A percentile compares a stretch with the other conserved stretches of the same genome.
Conservation (phyloP, 352 stramenopile genomes). For the Peronospora destructor region DNA sequence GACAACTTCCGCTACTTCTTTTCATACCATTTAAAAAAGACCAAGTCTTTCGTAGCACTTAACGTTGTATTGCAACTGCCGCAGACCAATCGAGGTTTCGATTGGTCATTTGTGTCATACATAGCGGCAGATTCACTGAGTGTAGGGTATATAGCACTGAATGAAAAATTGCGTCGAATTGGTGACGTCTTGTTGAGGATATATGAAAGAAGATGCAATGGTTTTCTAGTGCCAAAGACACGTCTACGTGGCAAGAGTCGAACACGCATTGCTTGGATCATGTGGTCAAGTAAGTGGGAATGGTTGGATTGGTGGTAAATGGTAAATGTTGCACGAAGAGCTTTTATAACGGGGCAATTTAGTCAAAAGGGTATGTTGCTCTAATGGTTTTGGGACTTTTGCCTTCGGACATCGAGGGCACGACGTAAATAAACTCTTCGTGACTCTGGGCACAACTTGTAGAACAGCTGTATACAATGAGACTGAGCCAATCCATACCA, state of each 20-base stretch:
- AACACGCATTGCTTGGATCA: conserved; percentile 15
- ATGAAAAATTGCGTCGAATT: conserved; percentile 29
- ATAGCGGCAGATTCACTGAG: conserved; percentile 40
- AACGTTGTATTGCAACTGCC: conserved; percentile 59
- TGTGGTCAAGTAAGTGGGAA: conserved; percentile 13
- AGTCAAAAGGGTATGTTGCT: conserved; percentile 4
- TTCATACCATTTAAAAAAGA: conserved; percentile 69
- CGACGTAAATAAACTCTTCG: conserved; percentile 66
- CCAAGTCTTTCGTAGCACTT: conserved; percentile 53
- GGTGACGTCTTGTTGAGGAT: background rate
- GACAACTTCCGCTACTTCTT: too few relatives aligned
- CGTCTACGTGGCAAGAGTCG: conserved; percentile 13
- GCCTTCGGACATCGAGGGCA: conserved; percentile 31
- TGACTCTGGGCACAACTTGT: conserved; percentile 50
- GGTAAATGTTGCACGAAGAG: conserved; percentile 9
- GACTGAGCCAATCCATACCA: conserved; percentile 79
- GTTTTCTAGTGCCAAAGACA: conserved; percentile 4
- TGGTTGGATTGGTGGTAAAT: background rate
- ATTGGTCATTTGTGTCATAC: conserved; percentile 32
- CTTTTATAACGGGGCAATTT: too few relatives aligned
- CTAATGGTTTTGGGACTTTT: background rate
- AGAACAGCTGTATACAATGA: conserved; percentile 72
- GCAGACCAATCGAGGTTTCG: conserved; percentile 47
- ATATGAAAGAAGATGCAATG: conserved; percentile 10
- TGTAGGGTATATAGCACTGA: conserved; percentile 52